These are phyloP conservation scores for Pseudonitzschia pungens DNA, from an alignment of 108 stramenopile species.

Conservation along the genomic window DNA sequence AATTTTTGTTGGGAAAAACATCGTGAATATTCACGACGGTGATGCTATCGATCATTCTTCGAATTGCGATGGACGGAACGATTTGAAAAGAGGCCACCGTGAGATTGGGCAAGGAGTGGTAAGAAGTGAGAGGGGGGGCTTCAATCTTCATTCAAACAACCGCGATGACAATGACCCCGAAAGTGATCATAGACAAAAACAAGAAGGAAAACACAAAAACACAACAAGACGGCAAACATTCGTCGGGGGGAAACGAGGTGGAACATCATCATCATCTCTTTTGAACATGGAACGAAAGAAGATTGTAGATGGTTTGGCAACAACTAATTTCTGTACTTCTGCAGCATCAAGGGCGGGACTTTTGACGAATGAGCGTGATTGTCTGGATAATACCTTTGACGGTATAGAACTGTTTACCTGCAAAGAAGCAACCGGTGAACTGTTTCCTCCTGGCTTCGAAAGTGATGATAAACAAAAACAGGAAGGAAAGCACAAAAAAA, in stretches of 20 bases:
- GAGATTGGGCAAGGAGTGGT: neutral
- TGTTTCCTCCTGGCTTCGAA: no score
- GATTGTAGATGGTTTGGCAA: no score
- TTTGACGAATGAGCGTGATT: neutral
- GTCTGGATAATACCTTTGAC: conserved; percentile 10
- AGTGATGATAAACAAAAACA: no score
- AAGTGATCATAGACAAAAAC: no score
- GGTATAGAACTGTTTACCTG: conserved; percentile 1
- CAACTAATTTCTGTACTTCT: neutral
- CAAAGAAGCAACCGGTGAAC: neutral
- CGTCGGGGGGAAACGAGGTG: no score
- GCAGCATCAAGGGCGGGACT: neutral
- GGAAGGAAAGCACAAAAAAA: no score
- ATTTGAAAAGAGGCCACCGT: neutral
- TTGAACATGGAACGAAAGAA: no score
- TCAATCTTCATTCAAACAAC: neutral
- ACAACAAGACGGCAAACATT: no score
- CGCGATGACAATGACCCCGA: neutral
- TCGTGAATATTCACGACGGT: neutral
- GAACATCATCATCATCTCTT: no score
- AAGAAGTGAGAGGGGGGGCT: neutral
- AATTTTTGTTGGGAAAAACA: neutral
- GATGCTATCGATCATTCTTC: neutral
- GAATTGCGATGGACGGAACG: neutral
- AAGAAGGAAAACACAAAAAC: neutral